A percentile compares a stretch with the other conserved stretches of the same genome.
Conservation (phyloP, 345 rosid genomes). For the Cardamine resedifolia region DNA sequence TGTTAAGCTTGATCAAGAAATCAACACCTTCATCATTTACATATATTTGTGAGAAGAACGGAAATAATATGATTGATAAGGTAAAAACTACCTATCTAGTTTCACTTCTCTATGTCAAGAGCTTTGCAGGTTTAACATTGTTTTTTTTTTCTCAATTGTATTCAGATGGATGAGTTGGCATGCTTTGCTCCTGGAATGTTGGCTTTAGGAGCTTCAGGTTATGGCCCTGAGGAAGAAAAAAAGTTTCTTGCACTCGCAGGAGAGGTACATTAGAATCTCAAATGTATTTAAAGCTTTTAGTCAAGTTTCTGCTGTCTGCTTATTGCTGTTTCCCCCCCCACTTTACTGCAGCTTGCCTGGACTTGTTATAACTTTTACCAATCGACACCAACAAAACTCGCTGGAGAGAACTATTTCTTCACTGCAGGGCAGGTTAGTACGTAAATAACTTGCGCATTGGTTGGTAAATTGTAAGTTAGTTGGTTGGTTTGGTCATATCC, state of each 20-base stretch:
- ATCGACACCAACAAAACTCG: slow-evolving; percentile 86
- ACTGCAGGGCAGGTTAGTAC: slow-evolving; percentile 60
- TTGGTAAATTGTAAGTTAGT: slow-evolving; percentile 2
- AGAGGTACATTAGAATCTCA: slow-evolving; percentile 54
- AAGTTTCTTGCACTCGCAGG: slow-evolving; percentile 80
- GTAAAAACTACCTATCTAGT: slow-evolving; percentile 39
- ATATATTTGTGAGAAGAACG: slow-evolving; percentile 84
- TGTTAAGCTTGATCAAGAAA: slow-evolving; percentile 70
- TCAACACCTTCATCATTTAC: slow-evolving; percentile 87
- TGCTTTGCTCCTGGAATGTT: slow-evolving; percentile 99
- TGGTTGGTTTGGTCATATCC: slow-evolving; percentile 10
- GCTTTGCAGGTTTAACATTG: slow-evolving; percentile 12
- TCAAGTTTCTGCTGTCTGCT: slow-evolving; percentile 9
- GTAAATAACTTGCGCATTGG: not conserved
- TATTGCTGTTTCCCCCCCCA: not conserved
- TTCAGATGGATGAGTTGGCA: slow-evolving; percentile 99
- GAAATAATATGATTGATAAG: slow-evolving; percentile 64
- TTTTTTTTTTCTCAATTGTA: not conserved
- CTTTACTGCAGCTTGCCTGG: slow-evolving; percentile 80
- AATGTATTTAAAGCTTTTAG: not conserved
- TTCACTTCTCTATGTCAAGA: not conserved
- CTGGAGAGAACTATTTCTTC: slow-evolving; percentile 97
- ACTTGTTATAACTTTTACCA: slow-evolving; percentile 98
- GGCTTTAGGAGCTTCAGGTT: slow-evolving; percentile 91
- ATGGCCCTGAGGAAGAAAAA: slow-evolving; percentile 71